Conservation (phyloP, 352 stramenopile species). For the Peronosclerospora sorghi region DNA sequence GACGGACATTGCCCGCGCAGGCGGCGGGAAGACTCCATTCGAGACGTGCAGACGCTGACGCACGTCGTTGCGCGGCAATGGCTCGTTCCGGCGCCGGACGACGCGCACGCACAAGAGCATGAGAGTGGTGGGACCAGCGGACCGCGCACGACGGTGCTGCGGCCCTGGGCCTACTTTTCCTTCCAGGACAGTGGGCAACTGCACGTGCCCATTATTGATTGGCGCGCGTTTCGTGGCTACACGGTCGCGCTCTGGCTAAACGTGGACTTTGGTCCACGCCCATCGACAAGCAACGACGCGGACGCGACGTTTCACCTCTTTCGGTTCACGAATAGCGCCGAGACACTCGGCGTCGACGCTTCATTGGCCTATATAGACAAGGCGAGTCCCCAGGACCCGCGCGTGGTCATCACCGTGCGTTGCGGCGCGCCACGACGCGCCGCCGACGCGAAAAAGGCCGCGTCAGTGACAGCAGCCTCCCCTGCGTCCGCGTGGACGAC, state of each 20-base stretch:
- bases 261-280: conserved; percentile 27
- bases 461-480: conserved; percentile 27
- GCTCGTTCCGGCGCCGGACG: conserved; percentile 14
- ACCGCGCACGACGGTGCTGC: conserved; percentile 19
- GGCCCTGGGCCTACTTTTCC: conserved; percentile 52
- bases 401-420: conserved; percentile 37
- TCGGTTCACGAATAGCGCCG: conserved; percentile 58
- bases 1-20: conserved; percentile 7
- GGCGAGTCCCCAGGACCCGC: conserved; percentile 10
- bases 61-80: conserved; percentile 25
- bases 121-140: conserved; percentile 17
- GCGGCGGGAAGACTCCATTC: conserved; percentile 20
- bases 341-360: conserved; percentile 59
- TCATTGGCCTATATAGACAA: conserved; percentile 38
- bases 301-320: conserved; percentile 65
- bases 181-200: conserved; percentile 56
- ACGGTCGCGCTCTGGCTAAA: conserved; percentile 70
- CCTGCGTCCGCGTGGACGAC: conserved; percentile 8
- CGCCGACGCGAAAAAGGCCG: conserved; percentile 15
- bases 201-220: conserved; percentile 68
- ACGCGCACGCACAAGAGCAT: not conserved
- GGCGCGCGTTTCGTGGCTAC: conserved; percentile 69
- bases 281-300: no score
- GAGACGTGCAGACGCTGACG: conserved; percentile 22
- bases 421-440: conserved; percentile 30